Evolutionary conservation across 2,329 filamentous ascomycete genomes (phyloP), one percentile per base, ranked within the genome.

Genomic region (Rhinocladiella mackenziei): DNA sequence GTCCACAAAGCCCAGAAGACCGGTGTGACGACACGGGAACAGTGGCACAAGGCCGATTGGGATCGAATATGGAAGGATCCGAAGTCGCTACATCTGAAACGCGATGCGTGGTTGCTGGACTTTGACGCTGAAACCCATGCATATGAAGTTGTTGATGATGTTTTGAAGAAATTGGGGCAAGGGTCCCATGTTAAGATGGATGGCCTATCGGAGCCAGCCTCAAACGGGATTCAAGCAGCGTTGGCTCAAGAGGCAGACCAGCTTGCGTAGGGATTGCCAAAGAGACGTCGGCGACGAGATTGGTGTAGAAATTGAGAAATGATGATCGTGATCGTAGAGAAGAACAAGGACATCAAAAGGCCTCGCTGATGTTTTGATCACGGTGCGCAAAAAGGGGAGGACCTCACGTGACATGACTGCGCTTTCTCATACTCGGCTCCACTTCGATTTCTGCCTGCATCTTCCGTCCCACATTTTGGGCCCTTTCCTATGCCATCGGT

Each of bases 51-150:
- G 28, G 57, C 53, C 7, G 51, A 60, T 23, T 56, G 44, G 60
- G n/a, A 46, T 19, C 70, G 69, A 34, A 71, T 66, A 46, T 62
- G 70, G n/a, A 63, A 72, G 33, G 56, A 58, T 30, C 55, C 57
- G 17, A 51, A 49, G 15, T 45, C 48, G 11, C 29, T 58, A 26
- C 53, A 56, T 28, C 33, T 58, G 28, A 49, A 55, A 40, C 43
- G 56, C 8, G 54, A 56, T 15, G 30, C 50, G 1, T 58, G 56
- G 56, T 31, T 58, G 35, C 38, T 58, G 33, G 46, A 58, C 34
- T 58, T 58, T 34, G 56, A 58, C 19, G 48, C 54, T 2, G 56
- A 58, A 30, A 34, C 48, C 45, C 54, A 58, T 33, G 54, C 56
- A 13, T 58, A 58, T 37, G 48, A 50, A 19, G 54, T 57, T 8